Conservation (phyloP, 495 filamentous ascomycete genomes). For the Aspergillus avenaceus region DNA sequence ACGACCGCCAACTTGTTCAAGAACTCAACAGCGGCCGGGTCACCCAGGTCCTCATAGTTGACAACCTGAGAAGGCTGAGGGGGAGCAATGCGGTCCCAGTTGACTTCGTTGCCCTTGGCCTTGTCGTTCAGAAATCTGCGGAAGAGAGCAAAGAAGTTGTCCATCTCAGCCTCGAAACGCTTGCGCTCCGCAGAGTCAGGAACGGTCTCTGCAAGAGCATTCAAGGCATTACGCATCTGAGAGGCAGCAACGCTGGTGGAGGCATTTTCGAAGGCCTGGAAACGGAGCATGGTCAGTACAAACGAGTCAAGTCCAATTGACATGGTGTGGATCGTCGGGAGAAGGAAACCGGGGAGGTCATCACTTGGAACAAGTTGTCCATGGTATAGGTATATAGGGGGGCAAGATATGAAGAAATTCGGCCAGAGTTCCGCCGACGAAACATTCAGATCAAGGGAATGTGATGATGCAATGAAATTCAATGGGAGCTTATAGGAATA, state of each 20-base stretch:
- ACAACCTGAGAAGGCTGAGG: constrained; percentile 89
- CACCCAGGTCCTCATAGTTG: constrained; percentile 81
- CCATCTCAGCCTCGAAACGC: constrained; percentile 97
- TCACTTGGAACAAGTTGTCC: no score
- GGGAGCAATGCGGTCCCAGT: constrained; percentile 94
- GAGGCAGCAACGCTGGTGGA: constrained; percentile 95
- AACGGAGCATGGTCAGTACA: constrained; percentile 1
- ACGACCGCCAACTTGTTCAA: constrained; percentile 96
- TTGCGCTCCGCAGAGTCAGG: constrained; percentile 79
- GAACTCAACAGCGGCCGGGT: constrained; percentile 83
- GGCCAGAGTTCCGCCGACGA: no score
- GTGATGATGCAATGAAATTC: no score
- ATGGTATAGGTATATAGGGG: no score
- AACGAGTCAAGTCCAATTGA: no score
- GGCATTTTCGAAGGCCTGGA: constrained; percentile 96
- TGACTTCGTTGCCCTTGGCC: constrained; percentile 91
- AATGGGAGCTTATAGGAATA: no score
- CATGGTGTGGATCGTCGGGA: no score
- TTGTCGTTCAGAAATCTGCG: constrained; percentile 97
- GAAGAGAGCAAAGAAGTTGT: constrained; percentile 99
- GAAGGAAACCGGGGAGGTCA: no score
- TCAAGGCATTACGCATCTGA: constrained; percentile 98
- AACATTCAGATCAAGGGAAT: no score
- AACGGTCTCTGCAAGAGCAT: constrained; percentile 85
- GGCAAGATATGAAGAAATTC: no score